These are phyloP conservation scores for Lipomyces sp. DNA, from an alignment of 805 yeast genomes.

Conservation along the genomic window DNA sequence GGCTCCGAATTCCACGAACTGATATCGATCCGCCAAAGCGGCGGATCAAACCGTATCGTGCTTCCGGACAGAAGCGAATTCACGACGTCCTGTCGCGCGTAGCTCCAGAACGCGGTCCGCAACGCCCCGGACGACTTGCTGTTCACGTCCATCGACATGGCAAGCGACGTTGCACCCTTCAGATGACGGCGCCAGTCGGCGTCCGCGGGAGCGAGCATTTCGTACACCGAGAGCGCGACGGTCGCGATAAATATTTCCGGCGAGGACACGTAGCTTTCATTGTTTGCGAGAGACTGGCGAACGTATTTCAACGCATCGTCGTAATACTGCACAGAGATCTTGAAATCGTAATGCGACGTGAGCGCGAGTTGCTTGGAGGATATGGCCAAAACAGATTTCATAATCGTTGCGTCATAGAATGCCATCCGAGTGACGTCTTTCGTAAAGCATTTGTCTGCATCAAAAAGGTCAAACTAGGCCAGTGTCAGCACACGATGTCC, in stretches of 20 bases:
- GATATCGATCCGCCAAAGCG: slow-evolving; percentile 7
- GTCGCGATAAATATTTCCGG: slow-evolving; percentile 11
- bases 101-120: slow-evolving; percentile 23
- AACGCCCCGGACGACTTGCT: slow-evolving; percentile 9
- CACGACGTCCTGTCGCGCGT: slow-evolving; percentile 20
- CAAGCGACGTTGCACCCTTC: slow-evolving; percentile 22
- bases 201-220: slow-evolving; percentile 23
- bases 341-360: slow-evolving; percentile 11
- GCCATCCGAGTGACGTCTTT: slow-evolving; percentile 13
- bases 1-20: slow-evolving; percentile 8
- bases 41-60: slow-evolving; percentile 9
- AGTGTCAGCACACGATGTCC: neutral
- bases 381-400: slow-evolving; percentile 19
- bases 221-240: slow-evolving; percentile 18
- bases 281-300: slow-evolving; percentile 6
- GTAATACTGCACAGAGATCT: slow-evolving; percentile 15
- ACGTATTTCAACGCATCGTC: slow-evolving; percentile 12
- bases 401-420: slow-evolving; percentile 5
- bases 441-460: slow-evolving; percentile 5
- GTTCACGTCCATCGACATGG: slow-evolving; percentile 11
- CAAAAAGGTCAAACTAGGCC: slow-evolving; percentile 15
- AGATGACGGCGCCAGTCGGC: slow-evolving; percentile 22
- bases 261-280: slow-evolving; percentile 4
- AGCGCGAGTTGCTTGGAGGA: slow-evolving; percentile 19
- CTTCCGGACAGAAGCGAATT: slow-evolving; percentile 11